A percentile compares a stretch with the other conserved stretches of the same genome.
Evolutionary conservation across 306 rosid genomes (phyloP).

Genomic region (Citrullus mucosospermus): DNA sequence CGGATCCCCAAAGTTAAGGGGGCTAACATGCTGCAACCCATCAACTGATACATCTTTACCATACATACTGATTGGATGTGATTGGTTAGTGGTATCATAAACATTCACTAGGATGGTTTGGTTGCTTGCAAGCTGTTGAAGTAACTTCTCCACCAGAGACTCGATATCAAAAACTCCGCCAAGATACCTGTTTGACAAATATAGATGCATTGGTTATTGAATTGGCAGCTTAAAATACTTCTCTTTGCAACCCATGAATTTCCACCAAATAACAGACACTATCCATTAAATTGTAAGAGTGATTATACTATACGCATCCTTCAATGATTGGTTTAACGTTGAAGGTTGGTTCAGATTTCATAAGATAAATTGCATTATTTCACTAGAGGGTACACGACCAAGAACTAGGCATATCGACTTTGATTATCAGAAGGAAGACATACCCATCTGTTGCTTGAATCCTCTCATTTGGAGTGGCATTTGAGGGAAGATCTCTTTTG

Average conservation of each 20-base stretch:
- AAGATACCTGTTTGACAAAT: conserved; percentile 56
- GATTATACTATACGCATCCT: not conserved
- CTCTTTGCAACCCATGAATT: not conserved
- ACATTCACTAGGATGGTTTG: conserved; percentile 83
- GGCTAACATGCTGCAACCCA: conserved; percentile 47
- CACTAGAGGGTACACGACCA: not conserved
- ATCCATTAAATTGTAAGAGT: not conserved
- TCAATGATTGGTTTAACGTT: not conserved
- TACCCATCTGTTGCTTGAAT: conserved; percentile 92
- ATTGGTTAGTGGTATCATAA: conserved; percentile 73
- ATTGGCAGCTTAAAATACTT: not conserved
- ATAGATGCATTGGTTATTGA: not conserved
- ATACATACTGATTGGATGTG: conserved; percentile 83
- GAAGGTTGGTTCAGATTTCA: not conserved
- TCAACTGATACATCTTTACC: conserved; percentile 63
- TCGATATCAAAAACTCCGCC: conserved; percentile 92
- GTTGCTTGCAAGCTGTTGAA: conserved; percentile 97
- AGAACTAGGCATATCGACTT: not conserved
- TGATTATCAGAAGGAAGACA: conserved; percentile 6
- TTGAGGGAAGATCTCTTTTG: conserved; percentile 77
- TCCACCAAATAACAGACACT: not conserved
- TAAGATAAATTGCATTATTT: not conserved
- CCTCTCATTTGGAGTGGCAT: conserved; percentile 85
- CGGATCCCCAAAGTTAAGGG: conserved; percentile 90
- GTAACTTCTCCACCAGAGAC: conserved; percentile 92